phyloP scores from a whole-genome alignment of 1,284 basidiomycete genomes.

The Cutaneotrichosporon spelunceum region DNA sequence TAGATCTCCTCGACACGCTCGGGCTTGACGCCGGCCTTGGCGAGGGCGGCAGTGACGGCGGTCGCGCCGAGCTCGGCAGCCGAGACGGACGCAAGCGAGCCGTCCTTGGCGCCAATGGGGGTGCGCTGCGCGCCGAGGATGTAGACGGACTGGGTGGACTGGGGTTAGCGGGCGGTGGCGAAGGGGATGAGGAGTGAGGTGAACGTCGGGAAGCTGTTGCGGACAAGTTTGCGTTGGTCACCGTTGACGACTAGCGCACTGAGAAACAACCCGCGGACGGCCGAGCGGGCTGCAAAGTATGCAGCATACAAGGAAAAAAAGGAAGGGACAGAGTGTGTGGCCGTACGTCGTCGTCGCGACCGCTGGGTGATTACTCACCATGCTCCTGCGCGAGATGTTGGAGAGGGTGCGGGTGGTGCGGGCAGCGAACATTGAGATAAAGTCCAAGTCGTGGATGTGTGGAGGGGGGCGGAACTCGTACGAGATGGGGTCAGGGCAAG shows the following conservation, averaged over 20 bases:
- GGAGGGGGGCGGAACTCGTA: slow-evolving; percentile 8
- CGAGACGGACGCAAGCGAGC: slow-evolving; percentile 78
- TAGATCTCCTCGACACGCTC: slow-evolving; percentile 87
- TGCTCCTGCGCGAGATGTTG: slow-evolving; percentile 23
- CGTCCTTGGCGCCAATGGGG: slow-evolving; percentile 90
- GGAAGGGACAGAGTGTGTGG: no score
- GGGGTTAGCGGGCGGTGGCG: slow-evolving; percentile 1
- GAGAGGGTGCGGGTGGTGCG: slow-evolving; percentile 21
- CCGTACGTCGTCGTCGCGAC: no score
- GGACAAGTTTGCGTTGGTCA: no score
- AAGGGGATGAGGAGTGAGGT: no score
- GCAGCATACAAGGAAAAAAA: no score
- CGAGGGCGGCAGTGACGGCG: slow-evolving; percentile 86
- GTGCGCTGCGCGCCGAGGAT: slow-evolving; percentile 94
- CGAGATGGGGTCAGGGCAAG: slow-evolving; percentile 5
- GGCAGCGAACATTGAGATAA: slow-evolving; percentile 20
- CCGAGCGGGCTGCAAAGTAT: no score
- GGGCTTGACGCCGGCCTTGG: slow-evolving; percentile 74
- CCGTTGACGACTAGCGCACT: no score
- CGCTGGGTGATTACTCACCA: slow-evolving; percentile 28
- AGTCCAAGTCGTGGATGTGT: neutral
- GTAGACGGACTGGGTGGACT: slow-evolving; percentile 70
- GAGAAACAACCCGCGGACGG: no score
- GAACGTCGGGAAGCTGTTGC: no score
- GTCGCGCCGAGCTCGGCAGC: slow-evolving; percentile 85